Evolutionary conservation across 2,329 filamentous ascomycete genomes (phyloP).

Genomic region (Fusarium guadeloupense): DNA sequence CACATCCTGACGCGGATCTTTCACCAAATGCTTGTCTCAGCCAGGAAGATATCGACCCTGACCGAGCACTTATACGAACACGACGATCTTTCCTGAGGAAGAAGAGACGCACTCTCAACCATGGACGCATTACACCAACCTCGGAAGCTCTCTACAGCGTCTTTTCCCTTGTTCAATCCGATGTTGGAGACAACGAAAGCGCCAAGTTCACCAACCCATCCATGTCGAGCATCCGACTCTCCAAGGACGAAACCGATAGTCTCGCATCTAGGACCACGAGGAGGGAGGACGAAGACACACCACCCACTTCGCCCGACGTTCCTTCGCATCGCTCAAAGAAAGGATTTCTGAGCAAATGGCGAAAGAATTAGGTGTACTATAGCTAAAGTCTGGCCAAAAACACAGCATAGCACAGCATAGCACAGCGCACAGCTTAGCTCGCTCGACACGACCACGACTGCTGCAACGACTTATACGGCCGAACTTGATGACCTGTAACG

Average conservation of each 20-base stretch:
- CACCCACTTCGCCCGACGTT: slow-evolving; percentile 50
- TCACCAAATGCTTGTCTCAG: slow-evolving; percentile 66
- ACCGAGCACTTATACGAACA: slow-evolving; percentile 54
- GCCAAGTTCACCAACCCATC: slow-evolving; percentile 41
- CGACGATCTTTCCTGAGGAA: slow-evolving; percentile 59
- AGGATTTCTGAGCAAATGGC: slow-evolving; percentile 40
- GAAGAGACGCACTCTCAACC: slow-evolving; percentile 55
- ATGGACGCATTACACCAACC: slow-evolving; percentile 55
- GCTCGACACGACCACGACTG: slow-evolving; percentile 18
- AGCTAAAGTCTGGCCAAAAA: slow-evolving; percentile 9
- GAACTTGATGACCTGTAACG: slow-evolving; percentile 32
- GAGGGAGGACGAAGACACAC: slow-evolving; percentile 47
- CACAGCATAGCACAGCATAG: background rate
- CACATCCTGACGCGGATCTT: slow-evolving; percentile 69
- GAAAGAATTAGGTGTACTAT: slow-evolving; percentile 30
- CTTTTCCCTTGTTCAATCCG: slow-evolving; percentile 46
- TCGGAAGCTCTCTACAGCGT: slow-evolving; percentile 47
- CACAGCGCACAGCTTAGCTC: slow-evolving; percentile 4
- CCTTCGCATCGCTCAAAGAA: slow-evolving; percentile 43
- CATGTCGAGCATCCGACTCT: slow-evolving; percentile 46
- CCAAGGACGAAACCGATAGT: slow-evolving; percentile 54
- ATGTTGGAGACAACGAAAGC: slow-evolving; percentile 35
- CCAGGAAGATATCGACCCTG: slow-evolving; percentile 61
- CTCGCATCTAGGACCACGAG: slow-evolving; percentile 41
- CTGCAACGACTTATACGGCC: slow-evolving; percentile 34